Evolutionary conservation across 768 basidiomycete genomes (phyloP).

Genomic region (Boletus huronensis): DNA sequence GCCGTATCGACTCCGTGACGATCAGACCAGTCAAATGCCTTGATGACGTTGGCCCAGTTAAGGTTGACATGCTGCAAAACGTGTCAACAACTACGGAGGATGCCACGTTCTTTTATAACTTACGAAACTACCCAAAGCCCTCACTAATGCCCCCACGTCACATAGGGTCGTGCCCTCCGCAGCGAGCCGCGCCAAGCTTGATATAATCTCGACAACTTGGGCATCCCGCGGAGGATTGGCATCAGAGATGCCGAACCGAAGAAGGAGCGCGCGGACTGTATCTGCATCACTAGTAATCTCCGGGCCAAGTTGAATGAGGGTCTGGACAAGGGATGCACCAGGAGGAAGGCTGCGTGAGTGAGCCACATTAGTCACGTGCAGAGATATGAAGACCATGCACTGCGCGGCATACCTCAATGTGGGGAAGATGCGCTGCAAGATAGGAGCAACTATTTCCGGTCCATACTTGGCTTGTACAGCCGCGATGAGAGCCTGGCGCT

Average conservation of each 20-base stretch:
- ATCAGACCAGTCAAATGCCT: conserved; percentile 81
- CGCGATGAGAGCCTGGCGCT: conserved; percentile 71
- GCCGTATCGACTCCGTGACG: conserved; percentile 85
- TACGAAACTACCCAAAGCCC: conserved; percentile 72
- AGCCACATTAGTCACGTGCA: conserved; percentile 11
- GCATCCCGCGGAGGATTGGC: conserved; percentile 65
- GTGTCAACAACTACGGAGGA: conserved; percentile 7
- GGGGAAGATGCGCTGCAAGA: conserved; percentile 70
- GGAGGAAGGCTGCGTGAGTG: conserved; percentile 51
- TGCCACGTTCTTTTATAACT: conserved; percentile 31
- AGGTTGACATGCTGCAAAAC: conserved; percentile 54
- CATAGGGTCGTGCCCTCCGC: conserved; percentile 70
- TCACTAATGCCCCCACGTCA: conserved; percentile 71
- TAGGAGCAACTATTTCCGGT: conserved; percentile 67
- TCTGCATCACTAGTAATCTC: conserved; percentile 77
- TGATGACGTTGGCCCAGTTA: conserved; percentile 80
- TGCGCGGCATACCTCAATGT: conserved; percentile 57
- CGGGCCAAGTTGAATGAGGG: conserved; percentile 71
- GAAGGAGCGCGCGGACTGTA: conserved; percentile 61
- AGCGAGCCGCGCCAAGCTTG: conserved; percentile 62
- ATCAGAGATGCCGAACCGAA: conserved; percentile 74
- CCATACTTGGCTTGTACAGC: conserved; percentile 81
- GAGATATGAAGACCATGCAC: conserved; percentile 10
- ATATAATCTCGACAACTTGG: conserved; percentile 69
- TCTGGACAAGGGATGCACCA: conserved; percentile 69